These are phyloP conservation scores for Russula vinacea DNA, from an alignment of 768 basidiomycete species.

Conservation along the genomic window DNA sequence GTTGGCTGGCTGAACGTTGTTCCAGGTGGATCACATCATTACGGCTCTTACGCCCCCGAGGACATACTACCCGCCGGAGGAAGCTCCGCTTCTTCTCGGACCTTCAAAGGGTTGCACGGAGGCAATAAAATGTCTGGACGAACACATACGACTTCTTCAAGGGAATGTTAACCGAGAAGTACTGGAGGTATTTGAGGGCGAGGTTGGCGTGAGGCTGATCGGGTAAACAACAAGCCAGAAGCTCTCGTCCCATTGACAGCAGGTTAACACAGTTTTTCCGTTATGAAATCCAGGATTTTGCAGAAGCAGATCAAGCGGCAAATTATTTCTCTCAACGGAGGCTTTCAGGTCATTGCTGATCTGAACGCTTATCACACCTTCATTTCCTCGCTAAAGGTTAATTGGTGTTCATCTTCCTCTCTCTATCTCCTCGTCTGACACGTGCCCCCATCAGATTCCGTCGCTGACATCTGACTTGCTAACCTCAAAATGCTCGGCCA, in stretches of 20 bases:
- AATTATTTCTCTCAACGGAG: conserved; percentile 91
- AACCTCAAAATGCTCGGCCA: conserved; percentile 97
- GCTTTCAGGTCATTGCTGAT: conserved; percentile 95
- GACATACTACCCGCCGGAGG: conserved; percentile 89
- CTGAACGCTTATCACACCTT: conserved; percentile 92
- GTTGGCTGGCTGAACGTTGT: conserved; percentile 2
- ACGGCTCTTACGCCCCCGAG: conserved; percentile 74
- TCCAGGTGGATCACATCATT: conserved; percentile 90
- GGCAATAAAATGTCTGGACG: conserved; percentile 83
- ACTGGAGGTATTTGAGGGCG: conserved; percentile 96
- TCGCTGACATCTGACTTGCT: conserved; percentile 81
- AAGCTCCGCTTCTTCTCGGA: conserved; percentile 71
- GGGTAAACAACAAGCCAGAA: conserved; percentile 30
- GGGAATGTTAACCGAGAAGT: conserved; percentile 96
- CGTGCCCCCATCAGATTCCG: conserved; percentile 48
- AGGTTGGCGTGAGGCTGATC: conserved; percentile 78
- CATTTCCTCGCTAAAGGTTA: conserved; percentile 78
- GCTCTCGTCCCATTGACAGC: conserved; percentile 6
- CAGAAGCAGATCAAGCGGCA: conserved; percentile 97
- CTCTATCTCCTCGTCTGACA: conserved; percentile 14
- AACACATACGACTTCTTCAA: conserved; percentile 86
- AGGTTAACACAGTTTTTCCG: conserved; percentile 12
- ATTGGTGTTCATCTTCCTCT: not conserved
- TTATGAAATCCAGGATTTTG: conserved; percentile 58
- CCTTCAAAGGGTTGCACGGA: conserved; percentile 88